Base-by-base conservation (phyloP, 2,329 filamentous ascomycete genomes). In the Fonsecaea nubica region DNA sequence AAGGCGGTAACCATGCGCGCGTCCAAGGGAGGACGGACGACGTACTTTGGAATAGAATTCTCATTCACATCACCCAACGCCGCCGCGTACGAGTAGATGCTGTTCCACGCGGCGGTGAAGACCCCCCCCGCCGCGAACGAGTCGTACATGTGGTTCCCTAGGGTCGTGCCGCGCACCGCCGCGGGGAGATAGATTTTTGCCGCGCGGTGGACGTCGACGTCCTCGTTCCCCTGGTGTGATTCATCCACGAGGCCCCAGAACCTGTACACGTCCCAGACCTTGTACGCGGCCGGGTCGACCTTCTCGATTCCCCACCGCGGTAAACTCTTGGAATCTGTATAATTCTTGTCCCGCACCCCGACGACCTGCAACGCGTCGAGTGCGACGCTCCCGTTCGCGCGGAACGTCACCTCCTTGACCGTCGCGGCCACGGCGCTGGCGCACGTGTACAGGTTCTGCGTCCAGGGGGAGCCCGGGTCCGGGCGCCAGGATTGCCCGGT, bases 341-440 rank as follows among this genome's bases (percentile, higher is more conserved):
- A 82, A 3, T 54, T 58, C 68, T 83, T 83, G 2, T 77, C 72
- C n/a, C 62, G 61, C 9, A 83, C 71, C 4, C 73, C 69, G 1
- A 70, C 67, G 3, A 83, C 73, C 1, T 68, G 68, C 0, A 84
- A 71, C 2, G 73, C 53, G 10, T 35, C 53, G 53, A 56, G 12
- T 4, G 53, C 15, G 3, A 36, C 15, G 56, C 36, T 59, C 9
- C 56, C 78, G 66, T 83, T 83, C 65, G 74, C 76, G 2, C 71
- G 65, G 67, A 85, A 83, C 0, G 74, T 72, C 10, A 82, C 80
- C 0, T 78, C 80, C 66, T 84, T 83, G 60, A 85, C 75, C 1
- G 75, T 77, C 2, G 82, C 81, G 52, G 77, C 77, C 2, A 79
- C 65, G 0, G 79, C 71, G 0, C 77, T 78, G 1, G 80, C 80